Conservation (phyloP, 2,329 filamentous ascomycete genomes). For the Gremmenia infestans region DNA sequence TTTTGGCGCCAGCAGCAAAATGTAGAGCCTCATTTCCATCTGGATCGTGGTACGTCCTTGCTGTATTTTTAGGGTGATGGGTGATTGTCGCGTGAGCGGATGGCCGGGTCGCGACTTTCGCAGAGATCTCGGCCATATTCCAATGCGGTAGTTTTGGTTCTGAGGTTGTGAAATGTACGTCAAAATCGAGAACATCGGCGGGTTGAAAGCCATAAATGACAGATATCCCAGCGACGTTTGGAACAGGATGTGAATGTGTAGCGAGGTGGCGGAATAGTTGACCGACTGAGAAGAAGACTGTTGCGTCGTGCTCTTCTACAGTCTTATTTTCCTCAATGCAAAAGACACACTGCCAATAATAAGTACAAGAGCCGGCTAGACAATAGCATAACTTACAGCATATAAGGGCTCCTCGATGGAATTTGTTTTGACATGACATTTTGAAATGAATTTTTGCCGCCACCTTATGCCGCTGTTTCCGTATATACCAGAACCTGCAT, state of each 20-base stretch:
- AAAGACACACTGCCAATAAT: conserved; percentile 25
- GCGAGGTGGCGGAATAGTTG: conserved; percentile 29
- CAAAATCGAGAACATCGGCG: conserved; percentile 25
- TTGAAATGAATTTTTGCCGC: conserved; percentile 29
- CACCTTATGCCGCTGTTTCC: conserved; percentile 28
- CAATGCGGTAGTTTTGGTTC: conserved; percentile 15
- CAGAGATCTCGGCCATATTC: conserved; percentile 21
- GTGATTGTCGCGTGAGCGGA: conserved; percentile 20
- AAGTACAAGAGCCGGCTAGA: not conserved
- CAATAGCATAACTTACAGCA: conserved; percentile 18
- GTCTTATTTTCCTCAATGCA: conserved; percentile 29
- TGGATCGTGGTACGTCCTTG: conserved; percentile 21
- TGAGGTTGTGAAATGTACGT: conserved; percentile 26
- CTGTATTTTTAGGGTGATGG: conserved; percentile 23
- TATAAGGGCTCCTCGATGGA: conserved; percentile 28
- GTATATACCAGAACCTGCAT: conserved; percentile 26
- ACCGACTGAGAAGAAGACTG: conserved; percentile 29
- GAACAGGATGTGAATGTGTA: conserved; percentile 27
- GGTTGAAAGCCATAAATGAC: conserved; percentile 25
- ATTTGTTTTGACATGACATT: conserved; percentile 27
- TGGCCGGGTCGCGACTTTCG: conserved; percentile 24
- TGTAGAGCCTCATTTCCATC: conserved; percentile 24
- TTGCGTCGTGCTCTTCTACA: conserved; percentile 31
- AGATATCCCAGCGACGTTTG: conserved; percentile 23
- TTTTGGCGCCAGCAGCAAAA: conserved; percentile 28